Evolutionary conservation across 176 grass and related monocot species (phyloP), one percentile per base, ranked within the genome.

Genomic region (Chloris gayana): DNA sequence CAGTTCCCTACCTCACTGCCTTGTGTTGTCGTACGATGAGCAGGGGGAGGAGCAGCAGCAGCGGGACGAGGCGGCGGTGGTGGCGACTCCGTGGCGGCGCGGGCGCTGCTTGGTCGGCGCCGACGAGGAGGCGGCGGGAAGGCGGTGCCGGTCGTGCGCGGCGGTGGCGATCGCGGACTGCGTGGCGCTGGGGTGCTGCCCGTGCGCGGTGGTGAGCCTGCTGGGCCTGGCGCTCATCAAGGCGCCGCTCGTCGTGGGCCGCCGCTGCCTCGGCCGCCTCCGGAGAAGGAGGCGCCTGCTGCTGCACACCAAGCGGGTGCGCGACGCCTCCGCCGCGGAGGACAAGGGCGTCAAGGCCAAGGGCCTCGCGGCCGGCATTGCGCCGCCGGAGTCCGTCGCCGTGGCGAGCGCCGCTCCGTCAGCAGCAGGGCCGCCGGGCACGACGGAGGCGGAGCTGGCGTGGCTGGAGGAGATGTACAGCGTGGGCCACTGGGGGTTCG

Each of bases 401-500:
- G 42, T 17, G 42, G 61, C 31, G 34, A 15, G 24, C 26, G n/a
- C 3, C 7, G 6, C 5, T 6, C 53, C 46, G 12, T 12, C 41
- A 44, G 12, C 44, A 39, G 25, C 35, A 61, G 44, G n/a, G 15
- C 15, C 8, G 14, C 15, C 45, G 17, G 64, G 15, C 22, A 33
- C 6, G 4, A 33, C 6, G 4, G 59, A 5, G 9, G 79, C 25
- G 13, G 82, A 88, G 81, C 51, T 84, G 76, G 69, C 53, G 82
- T 88, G 87, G 87, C 54, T 92, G 82, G 82, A 81, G 10, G 88
- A 97, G 75, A 77, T 94, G 83, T 90, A 89, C 74, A 78, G 84
- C 77, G 72, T 83, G n/a, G 91, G 89, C 2, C 89, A 87, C 27
- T 94, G 94, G 94, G 94, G 91, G 27, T 97, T 97, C 69, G 94